Base-by-base conservation (phyloP, 1,139 yeast genomes). In the Suhomyces guaymorum region DNA sequence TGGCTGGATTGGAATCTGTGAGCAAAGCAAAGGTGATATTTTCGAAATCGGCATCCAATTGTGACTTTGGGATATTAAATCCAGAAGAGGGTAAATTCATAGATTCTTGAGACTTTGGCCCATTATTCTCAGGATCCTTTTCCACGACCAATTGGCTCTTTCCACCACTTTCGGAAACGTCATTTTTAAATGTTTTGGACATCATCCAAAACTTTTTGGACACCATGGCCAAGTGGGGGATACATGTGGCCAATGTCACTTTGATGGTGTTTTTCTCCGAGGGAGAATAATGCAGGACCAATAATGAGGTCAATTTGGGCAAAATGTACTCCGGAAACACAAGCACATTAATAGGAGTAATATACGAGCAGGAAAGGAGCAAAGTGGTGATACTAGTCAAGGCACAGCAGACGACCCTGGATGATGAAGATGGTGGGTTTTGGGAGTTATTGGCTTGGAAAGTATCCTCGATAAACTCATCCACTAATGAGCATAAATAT, bases 261-360 rank as follows among this genome's bases (percentile, higher is more conserved):
- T 86, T 71, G 7, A 85, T 80, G 42, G 77, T 69, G 10, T 64
- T 65, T 35, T 63, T 55, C 44, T 58, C 60, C 33, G 56, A 49
- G 28, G 54, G 47, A 5, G 44, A 43, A 21, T 41, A 38, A 28
- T 63, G 61, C 23, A 75, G 52, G 13, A 26, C 23, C 28, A 35
- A 27, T 14, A 84, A 58, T 7, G 60, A 56, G 17, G 74, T 63
- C 4, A 92, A 54, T 39, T 84, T 75, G 0, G 97, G 97, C 10
- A 88, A 55, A 15, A 92, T 66, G 53, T 88, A 92, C 49, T 90
- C 96, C 0, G 89, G 78, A 51, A 88, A 87, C 7, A 89, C 63
- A 28, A 79, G 73, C 15, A 78, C 82, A 53, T 92, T 90, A 22
- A 88, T 73, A 0, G 94, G 87, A 0, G 86, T 80, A 12, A 89